These are phyloP conservation scores for Pseudogymnoascus sp. DNA, from an alignment of 2,329 filamentous ascomycete species.

Conservation along the genomic window DNA sequence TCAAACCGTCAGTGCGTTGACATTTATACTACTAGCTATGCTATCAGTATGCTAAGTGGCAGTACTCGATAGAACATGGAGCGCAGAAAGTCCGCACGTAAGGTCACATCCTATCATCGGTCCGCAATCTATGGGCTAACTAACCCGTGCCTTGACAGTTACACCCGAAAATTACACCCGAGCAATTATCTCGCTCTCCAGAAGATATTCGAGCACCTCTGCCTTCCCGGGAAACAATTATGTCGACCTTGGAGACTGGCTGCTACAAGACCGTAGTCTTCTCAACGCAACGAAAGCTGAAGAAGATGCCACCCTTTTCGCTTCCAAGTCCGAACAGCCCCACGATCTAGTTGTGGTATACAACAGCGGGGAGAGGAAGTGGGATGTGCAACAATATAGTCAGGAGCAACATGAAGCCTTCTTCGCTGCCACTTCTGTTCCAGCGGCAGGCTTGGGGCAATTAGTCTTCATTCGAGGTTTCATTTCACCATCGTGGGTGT, in stretches of 20 bases:
- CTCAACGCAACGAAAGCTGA: constrained; percentile 4
- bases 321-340: constrained; percentile 10
- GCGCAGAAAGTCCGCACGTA: constrained; percentile 1
- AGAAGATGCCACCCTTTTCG: constrained; percentile 8
- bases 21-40: background rate
- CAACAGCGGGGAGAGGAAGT: constrained; percentile 12
- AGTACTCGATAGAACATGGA: background rate
- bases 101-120: background rate
- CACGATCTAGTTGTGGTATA: constrained; percentile 13
- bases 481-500: constrained; percentile 13
- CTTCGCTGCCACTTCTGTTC: background rate
- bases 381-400: constrained; percentile 13
- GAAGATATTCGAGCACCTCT: constrained; percentile 10
- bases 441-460: constrained; percentile 9
- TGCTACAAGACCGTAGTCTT: constrained; percentile 12
- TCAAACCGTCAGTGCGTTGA: background rate
- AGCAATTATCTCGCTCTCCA: constrained; percentile 12
- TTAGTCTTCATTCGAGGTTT: constrained; percentile 11
- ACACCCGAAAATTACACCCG: constrained; percentile 20
- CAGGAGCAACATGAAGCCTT: constrained; percentile 11
- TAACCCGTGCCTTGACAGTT: constrained; percentile 1
- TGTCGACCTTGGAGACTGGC: constrained; percentile 11
- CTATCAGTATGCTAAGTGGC: background rate
- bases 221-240: constrained; percentile 13
- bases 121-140: constrained; percentile 2